Evolutionary conservation across 176 grass and related monocot species (phyloP), one percentile per base, ranked within the genome.

Genomic region (Saccharum officinarum): DNA sequence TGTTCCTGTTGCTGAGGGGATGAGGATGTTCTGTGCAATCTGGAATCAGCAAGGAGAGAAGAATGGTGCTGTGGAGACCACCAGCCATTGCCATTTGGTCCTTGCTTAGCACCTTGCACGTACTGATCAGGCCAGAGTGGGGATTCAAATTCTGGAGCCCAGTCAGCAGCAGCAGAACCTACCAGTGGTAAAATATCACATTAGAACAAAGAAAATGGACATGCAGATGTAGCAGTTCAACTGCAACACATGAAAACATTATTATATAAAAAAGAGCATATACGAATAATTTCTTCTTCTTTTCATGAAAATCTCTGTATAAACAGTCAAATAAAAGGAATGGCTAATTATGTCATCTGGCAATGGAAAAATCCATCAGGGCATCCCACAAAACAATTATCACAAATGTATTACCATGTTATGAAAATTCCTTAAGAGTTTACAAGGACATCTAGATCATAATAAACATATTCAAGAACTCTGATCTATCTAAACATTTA

Each of bases 91-190:
- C 74, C 81, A 47, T 87, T 83, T 28, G 79, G 90, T 57, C 62
- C 31, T 76, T 73, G 77, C 62, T 90, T 86, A 57, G 86, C 71
- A 10, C 81, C 93, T 67, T 60, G 41, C 77, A 59, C 67, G 70
- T 90, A 69, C 54, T 88, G 90, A 80, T 89, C 87, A 52, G 80
- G 69, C 87, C 85, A 88, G 41, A 75, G 67, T 26, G 80, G 64
- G 77, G 83, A 86, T 15, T 78, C 84, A 47, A 67, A 67, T 67
- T 92, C 90, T 45, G 71, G 90, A 80, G 76, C 42, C 90, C 90
- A 95, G 47, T 95, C 93, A 49, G 62, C 77, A 28, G 90, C 78
- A 84, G 90, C 69, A 52, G 88, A 91, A 87, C 86, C 93, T 95
- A 69, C 17, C 55, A 65, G 67, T 65, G 9, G 37, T 15, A 49